phyloP scores from a whole-genome alignment of 2,329 filamentous ascomycete species.

The Fonsecaea multimorphosa region DNA sequence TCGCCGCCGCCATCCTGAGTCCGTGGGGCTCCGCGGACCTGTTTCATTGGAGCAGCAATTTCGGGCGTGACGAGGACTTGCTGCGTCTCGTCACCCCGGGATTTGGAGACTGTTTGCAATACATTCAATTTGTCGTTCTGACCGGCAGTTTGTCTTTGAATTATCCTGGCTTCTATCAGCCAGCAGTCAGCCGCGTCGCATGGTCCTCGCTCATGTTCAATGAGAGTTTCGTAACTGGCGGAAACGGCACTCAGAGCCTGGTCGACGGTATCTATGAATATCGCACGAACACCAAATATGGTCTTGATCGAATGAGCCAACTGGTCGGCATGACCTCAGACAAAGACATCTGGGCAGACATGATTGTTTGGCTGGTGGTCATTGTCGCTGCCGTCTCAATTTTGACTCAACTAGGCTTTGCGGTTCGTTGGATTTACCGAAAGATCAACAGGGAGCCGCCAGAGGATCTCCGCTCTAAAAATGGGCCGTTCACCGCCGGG shows the following conservation, averaged over 20 bases:
- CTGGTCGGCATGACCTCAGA: conserved; percentile 78
- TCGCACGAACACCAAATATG: conserved; percentile 75
- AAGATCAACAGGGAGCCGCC: conserved; percentile 73
- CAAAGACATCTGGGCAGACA: conserved; percentile 88
- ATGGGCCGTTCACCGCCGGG: conserved; percentile 82
- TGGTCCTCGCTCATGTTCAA: conserved; percentile 97
- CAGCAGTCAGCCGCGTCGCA: conserved; percentile 80
- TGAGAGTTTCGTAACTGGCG: conserved; percentile 78
- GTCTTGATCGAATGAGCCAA: conserved; percentile 78
- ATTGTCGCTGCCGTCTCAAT: conserved; percentile 72
- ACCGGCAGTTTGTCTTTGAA: conserved; percentile 85
- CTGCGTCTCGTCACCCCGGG: conserved; percentile 91
- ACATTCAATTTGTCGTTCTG: conserved; percentile 89
- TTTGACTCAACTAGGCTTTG: conserved; percentile 77
- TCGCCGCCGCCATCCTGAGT: conserved; percentile 84
- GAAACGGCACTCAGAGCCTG: conserved; percentile 69
- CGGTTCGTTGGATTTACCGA: conserved; percentile 76
- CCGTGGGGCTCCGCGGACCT: conserved; percentile 92
- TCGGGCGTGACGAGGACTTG: conserved; percentile 89
- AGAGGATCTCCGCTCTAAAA: conserved; percentile 89
- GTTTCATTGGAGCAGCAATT: conserved; percentile 98
- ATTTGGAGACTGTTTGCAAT: conserved; percentile 95
- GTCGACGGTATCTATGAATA: conserved; percentile 79
- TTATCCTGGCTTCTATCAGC: conserved; percentile 95
- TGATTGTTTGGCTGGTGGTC: conserved; percentile 87